Evolutionary conservation across 208 protist genomes (phyloP).

Genomic region (Blastocrithidia nonstop): DNA sequence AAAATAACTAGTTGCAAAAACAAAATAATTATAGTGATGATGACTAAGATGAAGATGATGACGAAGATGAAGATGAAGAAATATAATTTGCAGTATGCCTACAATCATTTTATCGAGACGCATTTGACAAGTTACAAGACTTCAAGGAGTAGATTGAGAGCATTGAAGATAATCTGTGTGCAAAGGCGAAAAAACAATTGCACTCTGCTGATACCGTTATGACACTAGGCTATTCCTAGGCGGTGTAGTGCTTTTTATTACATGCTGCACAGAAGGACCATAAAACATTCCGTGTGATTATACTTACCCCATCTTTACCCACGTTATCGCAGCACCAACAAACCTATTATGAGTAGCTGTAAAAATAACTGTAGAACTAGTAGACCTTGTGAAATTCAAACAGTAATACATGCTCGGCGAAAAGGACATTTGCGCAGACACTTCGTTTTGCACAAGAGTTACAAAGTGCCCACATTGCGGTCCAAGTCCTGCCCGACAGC

Average conservation of each 20-base stretch:
- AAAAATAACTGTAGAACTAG: no score
- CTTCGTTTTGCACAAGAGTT: constrained; percentile 82
- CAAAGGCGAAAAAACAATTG: constrained; percentile 41
- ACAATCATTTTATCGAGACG: constrained; percentile 32
- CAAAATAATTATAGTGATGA: no score
- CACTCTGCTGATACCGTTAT: constrained; percentile 62
- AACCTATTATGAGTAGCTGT: no score
- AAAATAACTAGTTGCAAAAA: no score
- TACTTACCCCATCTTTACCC: no score
- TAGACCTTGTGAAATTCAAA: no score
- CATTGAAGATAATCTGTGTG: constrained; percentile 61
- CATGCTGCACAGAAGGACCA: no score
- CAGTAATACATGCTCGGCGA: no score
- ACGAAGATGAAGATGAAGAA: constrained; percentile 7
- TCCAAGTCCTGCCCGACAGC: constrained; percentile 89
- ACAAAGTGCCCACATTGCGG: constrained; percentile 44
- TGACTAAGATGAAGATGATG: constrained; percentile 5
- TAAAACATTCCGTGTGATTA: no score
- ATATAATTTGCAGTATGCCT: constrained; percentile 35
- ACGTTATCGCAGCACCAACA: no score
- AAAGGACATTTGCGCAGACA: no score
- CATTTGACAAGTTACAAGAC: constrained; percentile 37
- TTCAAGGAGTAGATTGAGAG: constrained; percentile 44
- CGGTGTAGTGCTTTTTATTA: no score
- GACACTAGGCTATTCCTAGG: constrained; percentile 61